Base-by-base conservation (phyloP, 176 grass and related monocot genomes). In the Aegilops umbellulata region DNA sequence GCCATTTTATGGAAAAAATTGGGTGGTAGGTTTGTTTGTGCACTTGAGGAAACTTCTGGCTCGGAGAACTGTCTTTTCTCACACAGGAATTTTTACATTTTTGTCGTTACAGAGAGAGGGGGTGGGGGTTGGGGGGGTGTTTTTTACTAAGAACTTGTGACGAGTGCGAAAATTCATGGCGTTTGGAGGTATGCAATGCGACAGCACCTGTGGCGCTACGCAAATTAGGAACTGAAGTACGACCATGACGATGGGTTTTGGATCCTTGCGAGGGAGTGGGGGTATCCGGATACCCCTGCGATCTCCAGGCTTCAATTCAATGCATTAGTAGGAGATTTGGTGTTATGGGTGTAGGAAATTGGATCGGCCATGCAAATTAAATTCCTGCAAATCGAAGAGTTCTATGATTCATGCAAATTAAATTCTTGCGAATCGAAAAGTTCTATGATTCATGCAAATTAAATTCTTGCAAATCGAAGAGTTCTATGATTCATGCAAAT, bases 181-280 rank as follows among this genome's bases (percentile, higher is more conserved):
- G 10, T 81, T 57, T 57, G 27, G 85, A 75, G 25, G 57, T 16
- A 49, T 70, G 44, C 60, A 65, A 76, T 11, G 22, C 20, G 65
- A 83, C 84, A 35, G 23, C 11, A 38, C 49, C 35, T 80, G 20
- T 42, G 73, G n/a, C 69, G 61, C 4, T 76, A 44, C 3, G 26
- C 49, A 9, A 68, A 53, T 17, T 73, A 25, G 75, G 75, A 80
- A 86, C 77, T 60, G 84, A 87, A 82, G 89, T 74, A 53, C 68
- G 80, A 38, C 80, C 67, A 26, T 66, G 32, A 65, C 74, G 44
- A 2, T 20, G 23, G 36, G 10, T 14, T 69, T 87, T 83, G 80
- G 84, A 60, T 47, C 25, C 15, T 76, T 85, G 12, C 1, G 14
- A 60, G 68, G 42, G 80, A 81, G 23, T 44, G 17, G 58, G 20